Conservation (phyloP, 345 rosid genomes). For the Eucalyptus globulus region DNA sequence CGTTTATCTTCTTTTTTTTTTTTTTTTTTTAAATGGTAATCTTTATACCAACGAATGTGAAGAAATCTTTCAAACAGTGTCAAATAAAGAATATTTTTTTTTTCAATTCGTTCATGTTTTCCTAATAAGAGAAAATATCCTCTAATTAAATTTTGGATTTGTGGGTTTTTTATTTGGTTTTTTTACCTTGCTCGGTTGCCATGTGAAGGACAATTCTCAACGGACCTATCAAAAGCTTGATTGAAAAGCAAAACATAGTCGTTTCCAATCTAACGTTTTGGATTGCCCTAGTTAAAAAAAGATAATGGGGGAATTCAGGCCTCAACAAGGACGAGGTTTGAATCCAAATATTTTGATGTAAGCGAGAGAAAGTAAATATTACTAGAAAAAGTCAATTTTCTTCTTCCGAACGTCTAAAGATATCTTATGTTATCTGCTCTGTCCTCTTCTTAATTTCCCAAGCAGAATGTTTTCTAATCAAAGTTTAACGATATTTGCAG, state of each 20-base stretch:
- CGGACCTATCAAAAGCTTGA: too few relatives aligned
- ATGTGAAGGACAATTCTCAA: background rate
- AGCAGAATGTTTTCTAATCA: background rate
- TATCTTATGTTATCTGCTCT: background rate
- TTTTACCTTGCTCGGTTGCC: background rate
- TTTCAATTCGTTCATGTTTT: background rate
- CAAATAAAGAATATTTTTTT: background rate
- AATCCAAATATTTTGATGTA: too few relatives aligned
- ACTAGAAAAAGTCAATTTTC: background rate
- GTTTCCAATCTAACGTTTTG: too few relatives aligned
- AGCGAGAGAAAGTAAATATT: too few relatives aligned
- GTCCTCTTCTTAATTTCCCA: background rate
- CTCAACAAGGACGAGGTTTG: too few relatives aligned
- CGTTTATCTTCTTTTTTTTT: background rate
- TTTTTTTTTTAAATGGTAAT: background rate
- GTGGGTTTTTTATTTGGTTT: background rate
- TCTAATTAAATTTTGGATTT: background rate
- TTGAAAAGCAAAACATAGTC: too few relatives aligned
- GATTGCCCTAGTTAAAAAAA: too few relatives aligned
- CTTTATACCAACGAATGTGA: too few relatives aligned
- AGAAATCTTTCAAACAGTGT: background rate
- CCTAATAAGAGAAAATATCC: background rate
- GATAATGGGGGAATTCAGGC: too few relatives aligned
- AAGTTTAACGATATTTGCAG: background rate
- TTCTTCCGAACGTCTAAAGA: background rate